Evolutionary conservation across 768 basidiomycete genomes (phyloP), one percentile per base, ranked within the genome.

Genomic region (Lentinula lateritia): DNA sequence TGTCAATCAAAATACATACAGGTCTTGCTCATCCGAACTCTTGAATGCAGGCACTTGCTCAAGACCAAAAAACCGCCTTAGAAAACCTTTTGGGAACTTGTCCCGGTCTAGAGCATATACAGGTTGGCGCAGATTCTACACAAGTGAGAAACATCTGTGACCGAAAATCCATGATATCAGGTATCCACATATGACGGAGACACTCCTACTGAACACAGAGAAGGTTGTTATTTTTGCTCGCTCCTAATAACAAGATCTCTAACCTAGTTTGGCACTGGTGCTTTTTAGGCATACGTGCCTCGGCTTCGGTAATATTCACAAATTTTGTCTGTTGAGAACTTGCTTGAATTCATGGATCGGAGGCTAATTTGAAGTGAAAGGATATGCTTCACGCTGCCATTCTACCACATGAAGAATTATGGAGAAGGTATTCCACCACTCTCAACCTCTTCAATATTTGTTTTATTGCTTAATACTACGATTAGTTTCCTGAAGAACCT

Each of bases 161-260:
- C 52, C 23, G 4, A 3, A 23, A 18, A 16, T 43, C 16, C 16
- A 12, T 43, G 42, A 18, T 28, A 54, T 62, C 23, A 85, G 83
- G 79, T 92, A 12, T 84, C 84, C 2, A 95, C 89, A 0, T 96
- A 93, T 68, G 93, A 96, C 64, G 93, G 93, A 0, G 93, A 96
- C 68, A 95, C 94, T 0, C 85, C 89, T 0, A 81, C 83, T 70
- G 89, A 92, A 38, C 69, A 72, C 32, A 81, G 93, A 56, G 72
- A 78, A 64, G 79, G 91, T 89, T n/a, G 35, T 13, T 2, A 61
- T 52, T 65, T 55, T 15, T 0, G 10, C 58, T 38, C 13, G 38
- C 5, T 23, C 7, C 52, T 39, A 5, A 28, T 28, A 28, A 18
- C 38, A 48, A 5, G 50, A 38, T 39, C 20, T 13, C n/a, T 15